Conservation (phyloP, 495 filamentous ascomycete genomes). For the Chaetomium fimeti region DNA sequence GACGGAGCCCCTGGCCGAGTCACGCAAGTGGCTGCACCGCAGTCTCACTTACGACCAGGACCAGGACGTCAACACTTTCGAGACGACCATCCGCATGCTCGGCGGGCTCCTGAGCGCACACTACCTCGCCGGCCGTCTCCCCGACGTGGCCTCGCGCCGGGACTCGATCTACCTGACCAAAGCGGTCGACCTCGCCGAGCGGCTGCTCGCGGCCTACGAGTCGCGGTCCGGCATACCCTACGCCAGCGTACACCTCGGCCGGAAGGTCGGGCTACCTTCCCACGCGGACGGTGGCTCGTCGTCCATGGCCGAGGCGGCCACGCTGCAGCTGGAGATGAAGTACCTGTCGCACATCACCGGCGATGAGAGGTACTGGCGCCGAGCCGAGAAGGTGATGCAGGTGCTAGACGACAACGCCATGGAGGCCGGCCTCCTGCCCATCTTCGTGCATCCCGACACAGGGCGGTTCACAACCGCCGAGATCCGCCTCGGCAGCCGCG, state of each 20-base stretch:
- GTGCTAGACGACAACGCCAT: conserved; percentile 75
- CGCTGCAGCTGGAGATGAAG: conserved; percentile 92
- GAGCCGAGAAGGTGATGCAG: conserved; percentile 86
- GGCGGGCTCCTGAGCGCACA: conserved; percentile 92
- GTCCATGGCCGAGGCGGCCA: conserved; percentile 87
- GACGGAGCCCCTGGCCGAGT: conserved; percentile 77
- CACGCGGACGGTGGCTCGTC: conserved; percentile 83
- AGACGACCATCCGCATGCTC: conserved; percentile 97
- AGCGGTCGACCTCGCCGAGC: conserved; percentile 84
- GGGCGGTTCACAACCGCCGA: conserved; percentile 79
- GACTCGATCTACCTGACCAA: conserved; percentile 88
- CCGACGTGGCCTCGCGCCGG: conserved; percentile 67
- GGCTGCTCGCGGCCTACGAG: conserved; percentile 82
- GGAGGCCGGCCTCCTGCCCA: conserved; percentile 82
- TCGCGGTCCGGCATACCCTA: conserved; percentile 84
- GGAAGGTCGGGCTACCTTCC: conserved; percentile 66
- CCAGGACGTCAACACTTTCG: conserved; percentile 94
- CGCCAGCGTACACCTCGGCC: conserved; percentile 83
- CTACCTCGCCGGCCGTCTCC: conserved; percentile 80
- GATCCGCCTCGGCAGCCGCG: conserved; percentile 85
- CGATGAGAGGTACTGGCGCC: conserved; percentile 84
- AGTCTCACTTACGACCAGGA: conserved; percentile 81
- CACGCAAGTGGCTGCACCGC: conserved; percentile 82
- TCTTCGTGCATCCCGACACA: conserved; percentile 73
- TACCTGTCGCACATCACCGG: conserved; percentile 95